Evolutionary conservation across 176 grass and related monocot genomes (phyloP).

Genomic region (Neostapfia colusana): DNA sequence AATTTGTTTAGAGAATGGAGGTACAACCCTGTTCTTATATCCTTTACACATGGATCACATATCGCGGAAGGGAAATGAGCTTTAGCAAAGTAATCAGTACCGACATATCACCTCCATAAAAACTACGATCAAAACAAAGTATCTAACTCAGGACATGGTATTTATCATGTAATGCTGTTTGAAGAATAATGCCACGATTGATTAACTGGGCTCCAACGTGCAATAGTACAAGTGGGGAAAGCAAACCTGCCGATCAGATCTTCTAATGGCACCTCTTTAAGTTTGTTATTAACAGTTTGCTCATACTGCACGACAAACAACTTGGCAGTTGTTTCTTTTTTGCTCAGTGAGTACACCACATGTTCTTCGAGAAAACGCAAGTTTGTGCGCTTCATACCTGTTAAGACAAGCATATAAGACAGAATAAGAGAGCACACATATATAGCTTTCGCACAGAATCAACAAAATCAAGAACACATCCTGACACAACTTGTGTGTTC

Average conservation of each 20-base stretch:
- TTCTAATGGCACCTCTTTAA: constrained; percentile 48
- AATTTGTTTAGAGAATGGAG: not conserved
- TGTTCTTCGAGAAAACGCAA: constrained; percentile 47
- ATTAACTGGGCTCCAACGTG: constrained; percentile 8
- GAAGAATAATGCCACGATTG: constrained; percentile 2
- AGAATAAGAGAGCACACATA: constrained; percentile 8
- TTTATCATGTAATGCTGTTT: not conserved
- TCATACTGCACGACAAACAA: constrained; percentile 49
- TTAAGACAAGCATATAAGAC: constrained; percentile 7
- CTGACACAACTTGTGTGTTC: not conserved
- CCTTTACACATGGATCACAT: not conserved
- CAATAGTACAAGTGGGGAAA: not conserved
- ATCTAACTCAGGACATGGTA: constrained; percentile 6
- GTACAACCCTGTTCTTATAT: not conserved
- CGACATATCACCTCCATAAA: not conserved
- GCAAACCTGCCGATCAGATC: constrained; percentile 54
- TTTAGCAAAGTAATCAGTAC: not conserved
- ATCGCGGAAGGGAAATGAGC: too few species aligned
- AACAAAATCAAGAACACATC: constrained; percentile 15
- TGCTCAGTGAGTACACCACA: constrained; percentile 53
- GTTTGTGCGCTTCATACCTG: constrained; percentile 39
- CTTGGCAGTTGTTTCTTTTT: constrained; percentile 45
- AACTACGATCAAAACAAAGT: not conserved
- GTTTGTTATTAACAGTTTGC: constrained; percentile 11
- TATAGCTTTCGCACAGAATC: not conserved